phyloP scores from a whole-genome alignment of 1,284 basidiomycete species.

The Pyrrhoderma lamaoense region DNA sequence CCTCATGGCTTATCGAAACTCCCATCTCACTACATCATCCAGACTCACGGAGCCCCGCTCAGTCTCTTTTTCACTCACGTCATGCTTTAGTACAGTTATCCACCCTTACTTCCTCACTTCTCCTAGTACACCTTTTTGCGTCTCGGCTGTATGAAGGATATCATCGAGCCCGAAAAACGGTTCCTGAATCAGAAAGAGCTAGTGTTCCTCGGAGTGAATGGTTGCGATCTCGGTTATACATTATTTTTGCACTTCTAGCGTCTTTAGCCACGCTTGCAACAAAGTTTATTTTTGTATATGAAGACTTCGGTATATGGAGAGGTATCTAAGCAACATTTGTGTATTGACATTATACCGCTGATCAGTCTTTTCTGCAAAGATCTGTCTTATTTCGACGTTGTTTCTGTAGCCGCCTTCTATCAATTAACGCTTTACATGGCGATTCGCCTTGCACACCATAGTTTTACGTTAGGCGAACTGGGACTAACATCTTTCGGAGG shows the following conservation, averaged over 20 bases:
- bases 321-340: conserved; percentile 32
- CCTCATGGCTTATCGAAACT: conserved; percentile 70
- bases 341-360: not conserved
- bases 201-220: conserved; percentile 72
- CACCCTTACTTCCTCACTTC: conserved; percentile 71
- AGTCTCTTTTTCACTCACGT: conserved; percentile 65
- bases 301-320: conserved; percentile 55
- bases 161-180: conserved; percentile 34
- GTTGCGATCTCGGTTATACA: conserved; percentile 52
- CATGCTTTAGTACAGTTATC: conserved; percentile 71
- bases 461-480: conserved; percentile 93
- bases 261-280: conserved; percentile 41
- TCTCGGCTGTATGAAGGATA: conserved; percentile 66
- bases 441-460: conserved; percentile 83
- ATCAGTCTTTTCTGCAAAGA: conserved; percentile 37
- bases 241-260: conserved; percentile 50
- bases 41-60: conserved; percentile 34
- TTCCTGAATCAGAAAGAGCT: conserved; percentile 56
- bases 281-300: conserved; percentile 38
- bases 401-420: conserved; percentile 74
- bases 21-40: conserved; percentile 46
- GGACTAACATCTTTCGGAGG: conserved; percentile 84
- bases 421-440: conserved; percentile 89
- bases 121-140: conserved; percentile 69
- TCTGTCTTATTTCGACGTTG: conserved; percentile 73